These are phyloP conservation scores for Cupressus sempervirens DNA, from an alignment of 75 land plant species.

Conservation along the genomic window DNA sequence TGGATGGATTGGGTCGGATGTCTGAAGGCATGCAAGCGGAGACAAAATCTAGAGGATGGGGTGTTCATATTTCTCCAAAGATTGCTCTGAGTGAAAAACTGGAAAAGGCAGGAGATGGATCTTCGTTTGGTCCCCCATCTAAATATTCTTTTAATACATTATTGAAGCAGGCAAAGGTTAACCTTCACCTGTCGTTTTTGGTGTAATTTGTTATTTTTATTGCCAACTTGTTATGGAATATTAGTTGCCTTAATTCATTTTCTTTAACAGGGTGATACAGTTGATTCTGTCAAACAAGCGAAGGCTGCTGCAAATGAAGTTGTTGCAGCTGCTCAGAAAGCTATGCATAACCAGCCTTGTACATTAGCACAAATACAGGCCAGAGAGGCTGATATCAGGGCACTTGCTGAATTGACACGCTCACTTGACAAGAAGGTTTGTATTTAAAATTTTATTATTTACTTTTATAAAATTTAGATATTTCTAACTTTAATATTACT, in stretches of 20 bases:
- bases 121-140: slow-evolving; percentile 22
- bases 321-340: slow-evolving; percentile 56
- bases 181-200: not conserved
- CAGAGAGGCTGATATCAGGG: slow-evolving; percentile 81
- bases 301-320: slow-evolving; percentile 58
- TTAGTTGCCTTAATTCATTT: slow-evolving; percentile 3
- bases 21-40: slow-evolving; percentile 37
- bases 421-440: slow-evolving; percentile 81
- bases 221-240: not conserved
- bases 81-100: slow-evolving; percentile 36
- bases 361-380: slow-evolving; percentile 58
- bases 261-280: slow-evolving; percentile 41
- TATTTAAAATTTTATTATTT: not conserved
- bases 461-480: not conserved
- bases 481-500: not conserved
- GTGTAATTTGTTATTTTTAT: not conserved
- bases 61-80: slow-evolving; percentile 23
- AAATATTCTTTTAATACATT: slow-evolving; percentile 39
- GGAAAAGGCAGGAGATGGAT: slow-evolving; percentile 26
- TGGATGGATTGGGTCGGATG: slow-evolving; percentile 21
- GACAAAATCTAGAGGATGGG: slow-evolving; percentile 25
- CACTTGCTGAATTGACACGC: slow-evolving; percentile 68
- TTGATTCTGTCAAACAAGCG: slow-evolving; percentile 47
- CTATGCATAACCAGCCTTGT: slow-evolving; percentile 47
- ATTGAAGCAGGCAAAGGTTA: slow-evolving; percentile 67